Evolutionary conservation across 2,329 filamentous ascomycete species (phyloP), one percentile per base, ranked within the genome.

Genomic region (Pseudogymnoascus pannorum): DNA sequence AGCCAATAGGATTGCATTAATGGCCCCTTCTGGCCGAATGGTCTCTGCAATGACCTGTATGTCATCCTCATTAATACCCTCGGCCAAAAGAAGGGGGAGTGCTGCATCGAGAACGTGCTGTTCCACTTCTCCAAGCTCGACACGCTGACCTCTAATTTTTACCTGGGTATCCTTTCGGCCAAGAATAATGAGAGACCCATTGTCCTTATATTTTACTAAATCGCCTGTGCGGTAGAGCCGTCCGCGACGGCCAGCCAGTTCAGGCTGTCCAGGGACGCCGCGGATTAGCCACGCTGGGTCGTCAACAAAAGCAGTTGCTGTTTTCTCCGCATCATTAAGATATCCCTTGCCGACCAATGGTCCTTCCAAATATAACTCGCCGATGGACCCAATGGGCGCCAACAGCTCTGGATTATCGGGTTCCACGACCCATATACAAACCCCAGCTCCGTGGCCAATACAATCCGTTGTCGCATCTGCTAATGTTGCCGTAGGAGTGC

Each of bases 401-500:
- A 60, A 31, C 18, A 5, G 11, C 6, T 60, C 24, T 24, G 54
- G 35, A 24, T 58, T 57, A 14, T 33, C 20, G 3, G 40, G 59
- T 9, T 44, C 35, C 14, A 63, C 60, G 8, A 63, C 82, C 79
- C 2, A 83, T 59, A 36, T 29, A n/a, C 35, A 44, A 57, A 36
- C 44, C 24, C 59, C 42, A 33, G 60, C 16, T 31, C 57, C 31
- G 5, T 18, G 35, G 6, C 61, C 59, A n/a, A 62, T 60, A 38
- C 63, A 64, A 8, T 26, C 57, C 7, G 61, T 26, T 26, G 64
- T 60, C 14, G 33, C 35, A 31, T 63, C 60, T 54, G 24, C 31
- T 11, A 24, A 61, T 22, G 57, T 58, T 20, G 70, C 89, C 70
- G 95, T 91, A 60, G 96, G 94, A 0, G 91, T 85, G 4, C 89